phyloP scores from a whole-genome alignment of 257 asterid species.

The Forsythia viridissima region DNA sequence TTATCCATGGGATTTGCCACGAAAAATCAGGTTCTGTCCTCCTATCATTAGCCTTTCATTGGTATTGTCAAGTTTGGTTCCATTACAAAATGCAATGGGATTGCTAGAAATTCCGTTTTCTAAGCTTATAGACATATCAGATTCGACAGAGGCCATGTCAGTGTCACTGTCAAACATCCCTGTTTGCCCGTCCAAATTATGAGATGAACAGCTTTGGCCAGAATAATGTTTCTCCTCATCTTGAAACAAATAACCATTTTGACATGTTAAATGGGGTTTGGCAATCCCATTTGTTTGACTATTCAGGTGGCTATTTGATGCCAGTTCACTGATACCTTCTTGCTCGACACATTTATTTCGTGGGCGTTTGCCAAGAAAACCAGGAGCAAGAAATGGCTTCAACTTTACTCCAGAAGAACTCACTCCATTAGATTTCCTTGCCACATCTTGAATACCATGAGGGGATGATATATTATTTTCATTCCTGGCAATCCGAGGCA shows the following conservation, averaged over 20 bases:
- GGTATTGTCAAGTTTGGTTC: slow-evolving; percentile 1
- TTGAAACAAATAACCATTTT: slow-evolving; percentile 30
- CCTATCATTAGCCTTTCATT: slow-evolving; percentile 15
- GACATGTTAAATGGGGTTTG: slow-evolving; percentile 21
- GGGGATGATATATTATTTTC: slow-evolving; percentile 28
- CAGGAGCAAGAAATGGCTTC: slow-evolving; percentile 61
- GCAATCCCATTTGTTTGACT: slow-evolving; percentile 22
- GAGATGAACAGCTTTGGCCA: slow-evolving; percentile 1
- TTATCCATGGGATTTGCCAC: slow-evolving; percentile 10
- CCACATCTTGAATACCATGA: slow-evolving; percentile 25
- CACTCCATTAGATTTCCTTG: slow-evolving; percentile 32
- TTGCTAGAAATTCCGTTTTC: slow-evolving; percentile 33
- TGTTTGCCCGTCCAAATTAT: background rate
- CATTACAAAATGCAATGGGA: background rate
- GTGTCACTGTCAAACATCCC: slow-evolving; percentile 19
- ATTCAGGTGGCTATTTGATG: slow-evolving; percentile 14
- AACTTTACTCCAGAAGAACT: slow-evolving; percentile 29
- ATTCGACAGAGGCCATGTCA: slow-evolving; percentile 28
- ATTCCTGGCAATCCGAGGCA: slow-evolving; percentile 18
- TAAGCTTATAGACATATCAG: slow-evolving; percentile 25
- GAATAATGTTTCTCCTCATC: slow-evolving; percentile 24
- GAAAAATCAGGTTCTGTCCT: slow-evolving; percentile 14
- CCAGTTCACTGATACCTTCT: slow-evolving; percentile 9
- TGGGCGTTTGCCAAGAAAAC: slow-evolving; percentile 64
- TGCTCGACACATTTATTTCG: slow-evolving; percentile 28